phyloP scores from a whole-genome alignment of 306 rosid species.

The Vigna nakashimae region DNA sequence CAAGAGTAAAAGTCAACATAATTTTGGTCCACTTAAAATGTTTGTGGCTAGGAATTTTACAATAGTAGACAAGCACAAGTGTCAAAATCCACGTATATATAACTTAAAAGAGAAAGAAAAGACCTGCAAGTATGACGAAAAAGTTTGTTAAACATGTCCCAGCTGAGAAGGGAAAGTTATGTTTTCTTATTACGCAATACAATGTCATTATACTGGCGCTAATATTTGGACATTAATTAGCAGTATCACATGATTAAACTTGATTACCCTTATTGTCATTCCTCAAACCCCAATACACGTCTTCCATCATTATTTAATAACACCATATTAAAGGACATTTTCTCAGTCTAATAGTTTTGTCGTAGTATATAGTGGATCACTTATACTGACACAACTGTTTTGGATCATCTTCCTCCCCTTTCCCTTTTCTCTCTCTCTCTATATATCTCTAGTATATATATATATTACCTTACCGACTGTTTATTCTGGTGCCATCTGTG shows the following conservation, averaged over 20 bases:
- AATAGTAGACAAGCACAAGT: conserved; percentile 38
- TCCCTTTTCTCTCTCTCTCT: background rate
- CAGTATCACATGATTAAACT: conserved; percentile 19
- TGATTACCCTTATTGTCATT: conserved; percentile 18
- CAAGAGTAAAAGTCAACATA: conserved; percentile 30
- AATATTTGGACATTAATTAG: conserved; percentile 34
- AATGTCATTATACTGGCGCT: conserved; percentile 5
- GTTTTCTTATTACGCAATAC: conserved; percentile 36
- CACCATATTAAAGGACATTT: conserved; percentile 33
- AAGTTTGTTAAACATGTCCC: conserved; percentile 61
- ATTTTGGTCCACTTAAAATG: conserved; percentile 36
- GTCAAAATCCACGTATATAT: conserved; percentile 40
- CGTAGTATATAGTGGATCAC: conserved; percentile 44
- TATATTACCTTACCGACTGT: conserved; percentile 45
- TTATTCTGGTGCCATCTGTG: conserved; percentile 48
- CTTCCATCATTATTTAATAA: conserved; percentile 44
- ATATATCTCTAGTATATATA: conserved; percentile 9
- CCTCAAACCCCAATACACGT: conserved; percentile 46
- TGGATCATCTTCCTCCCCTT: conserved; percentile 43
- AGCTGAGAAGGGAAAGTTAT: conserved; percentile 52
- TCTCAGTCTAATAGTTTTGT: conserved; percentile 45
- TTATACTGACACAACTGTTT: conserved; percentile 56
- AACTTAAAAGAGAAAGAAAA: conserved; percentile 40
- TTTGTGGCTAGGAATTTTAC: conserved; percentile 36
- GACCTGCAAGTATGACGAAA: conserved; percentile 54